Evolutionary conservation across 768 basidiomycete species (phyloP).

Genomic region (Trametes cingulata): DNA sequence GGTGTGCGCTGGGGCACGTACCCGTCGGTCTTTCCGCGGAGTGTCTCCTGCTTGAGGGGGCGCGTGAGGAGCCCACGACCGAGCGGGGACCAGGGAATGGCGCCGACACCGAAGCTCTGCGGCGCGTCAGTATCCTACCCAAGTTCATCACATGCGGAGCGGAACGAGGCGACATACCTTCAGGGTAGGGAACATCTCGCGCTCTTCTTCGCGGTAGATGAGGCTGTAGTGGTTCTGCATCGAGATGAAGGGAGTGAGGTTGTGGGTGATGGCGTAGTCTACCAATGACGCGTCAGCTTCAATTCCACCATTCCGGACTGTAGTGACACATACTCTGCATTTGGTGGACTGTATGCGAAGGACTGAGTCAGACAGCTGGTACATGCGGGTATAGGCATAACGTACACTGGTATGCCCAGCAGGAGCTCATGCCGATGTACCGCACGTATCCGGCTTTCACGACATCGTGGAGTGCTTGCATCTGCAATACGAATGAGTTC

Average conservation of each 20-base stretch:
- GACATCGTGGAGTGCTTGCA: constrained; percentile 50
- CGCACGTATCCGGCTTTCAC: constrained; percentile 46
- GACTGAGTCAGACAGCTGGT: constrained; percentile 1
- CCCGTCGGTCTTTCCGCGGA: constrained; percentile 27
- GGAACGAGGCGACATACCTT: constrained; percentile 29
- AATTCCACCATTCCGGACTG: too few species aligned
- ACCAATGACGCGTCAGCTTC: background rate
- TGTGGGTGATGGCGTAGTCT: constrained; percentile 45
- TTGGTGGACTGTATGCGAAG: constrained; percentile 31
- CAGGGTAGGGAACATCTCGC: constrained; percentile 55
- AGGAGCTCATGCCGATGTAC: constrained; percentile 44
- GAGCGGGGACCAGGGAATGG: constrained; percentile 42
- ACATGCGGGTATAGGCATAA: background rate
- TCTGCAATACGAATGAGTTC: constrained; percentile 21
- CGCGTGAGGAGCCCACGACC: constrained; percentile 36
- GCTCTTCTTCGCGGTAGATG: constrained; percentile 62
- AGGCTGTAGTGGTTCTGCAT: constrained; percentile 65
- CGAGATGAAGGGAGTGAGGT: constrained; percentile 54
- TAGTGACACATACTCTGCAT: constrained; percentile 34
- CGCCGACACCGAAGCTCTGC: constrained; percentile 32
- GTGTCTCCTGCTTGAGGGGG: constrained; percentile 26
- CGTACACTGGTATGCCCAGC: constrained; percentile 39
- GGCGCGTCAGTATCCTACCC: background rate
- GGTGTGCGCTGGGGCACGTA: background rate
- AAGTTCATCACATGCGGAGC: too few species aligned